These are phyloP conservation scores for Ophiosphaerella narmari DNA, from an alignment of 2,329 filamentous ascomycete genomes.

Conservation along the genomic window DNA sequence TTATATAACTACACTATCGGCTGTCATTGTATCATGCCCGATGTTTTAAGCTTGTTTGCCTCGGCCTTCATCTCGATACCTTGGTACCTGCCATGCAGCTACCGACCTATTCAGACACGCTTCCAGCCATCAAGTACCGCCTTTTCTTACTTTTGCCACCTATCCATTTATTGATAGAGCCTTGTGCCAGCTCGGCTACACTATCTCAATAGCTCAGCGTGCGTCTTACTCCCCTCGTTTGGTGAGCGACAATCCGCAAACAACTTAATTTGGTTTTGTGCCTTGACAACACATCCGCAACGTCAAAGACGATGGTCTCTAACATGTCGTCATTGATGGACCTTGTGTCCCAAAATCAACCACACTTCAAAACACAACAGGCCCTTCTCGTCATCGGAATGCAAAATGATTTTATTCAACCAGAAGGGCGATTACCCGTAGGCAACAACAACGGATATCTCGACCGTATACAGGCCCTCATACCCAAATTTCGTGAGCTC, in stretches of 20 bases:
- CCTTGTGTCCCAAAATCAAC: conserved; percentile 52
- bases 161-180: too few species aligned
- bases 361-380: conserved; percentile 62
- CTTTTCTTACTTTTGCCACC: neutral
- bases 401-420: conserved; percentile 84
- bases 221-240: too few species aligned
- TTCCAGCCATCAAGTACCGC: neutral
- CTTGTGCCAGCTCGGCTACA: too few species aligned
- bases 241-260: too few species aligned
- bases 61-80: too few species aligned
- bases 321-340: conserved; percentile 50
- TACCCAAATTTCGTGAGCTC: conserved; percentile 70
- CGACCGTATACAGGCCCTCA: conserved; percentile 67
- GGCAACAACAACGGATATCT: conserved; percentile 68
- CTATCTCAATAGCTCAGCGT: too few species aligned
- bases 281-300: neutral
- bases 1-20: conserved; percentile 5
- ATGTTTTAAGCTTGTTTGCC: too few species aligned
- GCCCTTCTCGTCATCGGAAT: conserved; percentile 84
- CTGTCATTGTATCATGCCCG: neutral
- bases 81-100: too few species aligned
- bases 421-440: conserved; percentile 70
- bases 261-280: too few species aligned
- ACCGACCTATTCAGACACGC: neutral
- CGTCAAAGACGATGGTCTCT: conserved; percentile 10